Conservation (phyloP, 2,329 filamentous ascomycete species). For the Leptosphaerulina australis region DNA sequence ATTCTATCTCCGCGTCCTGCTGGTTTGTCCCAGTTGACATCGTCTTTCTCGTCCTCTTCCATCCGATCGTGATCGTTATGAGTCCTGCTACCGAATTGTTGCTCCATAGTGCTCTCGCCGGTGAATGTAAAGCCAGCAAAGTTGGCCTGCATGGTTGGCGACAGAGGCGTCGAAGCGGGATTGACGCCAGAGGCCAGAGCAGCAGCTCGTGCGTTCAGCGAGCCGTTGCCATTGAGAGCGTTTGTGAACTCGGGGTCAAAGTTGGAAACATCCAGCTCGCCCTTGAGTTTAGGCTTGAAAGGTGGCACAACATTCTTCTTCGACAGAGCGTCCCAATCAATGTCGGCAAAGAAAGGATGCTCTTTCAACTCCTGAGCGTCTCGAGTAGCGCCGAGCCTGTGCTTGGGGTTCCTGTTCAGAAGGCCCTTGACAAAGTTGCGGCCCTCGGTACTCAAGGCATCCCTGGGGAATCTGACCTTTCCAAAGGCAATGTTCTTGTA, state of each 20-base stretch:
- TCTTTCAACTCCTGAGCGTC: conserved; percentile 94
- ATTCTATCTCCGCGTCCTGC: conserved; percentile 56
- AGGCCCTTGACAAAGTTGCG: conserved; percentile 98
- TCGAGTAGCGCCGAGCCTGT: conserved; percentile 85
- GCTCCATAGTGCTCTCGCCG: conserved; percentile 94
- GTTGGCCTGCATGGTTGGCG: conserved; percentile 94
- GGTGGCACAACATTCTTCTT: conserved; percentile 94
- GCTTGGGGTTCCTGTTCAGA: conserved; percentile 94
- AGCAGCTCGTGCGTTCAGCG: conserved; percentile 88
- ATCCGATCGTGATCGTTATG: conserved; percentile 53
- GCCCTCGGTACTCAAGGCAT: conserved; percentile 91
- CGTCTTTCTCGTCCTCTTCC: conserved; percentile 52
- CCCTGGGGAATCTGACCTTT: conserved; percentile 94
- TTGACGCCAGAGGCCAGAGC: conserved; percentile 81
- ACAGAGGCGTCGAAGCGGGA: conserved; percentile 87
- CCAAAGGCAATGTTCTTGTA: conserved; percentile 99
- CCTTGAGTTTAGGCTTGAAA: conserved; percentile 97
- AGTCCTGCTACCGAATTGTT: conserved; percentile 65
- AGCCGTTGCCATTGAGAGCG: conserved; percentile 81
- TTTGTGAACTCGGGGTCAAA: conserved; percentile 99
- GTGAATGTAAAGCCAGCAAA: conserved; percentile 99
- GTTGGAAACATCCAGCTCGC: conserved; percentile 94
- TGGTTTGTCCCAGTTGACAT: conserved; percentile 51
- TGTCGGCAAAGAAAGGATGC: conserved; percentile 91
- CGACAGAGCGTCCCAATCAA: conserved; percentile 86